These are phyloP conservation scores for Gossypium davidsonii DNA, from an alignment of 441 rosid genomes.

Conservation along the genomic window DNA sequence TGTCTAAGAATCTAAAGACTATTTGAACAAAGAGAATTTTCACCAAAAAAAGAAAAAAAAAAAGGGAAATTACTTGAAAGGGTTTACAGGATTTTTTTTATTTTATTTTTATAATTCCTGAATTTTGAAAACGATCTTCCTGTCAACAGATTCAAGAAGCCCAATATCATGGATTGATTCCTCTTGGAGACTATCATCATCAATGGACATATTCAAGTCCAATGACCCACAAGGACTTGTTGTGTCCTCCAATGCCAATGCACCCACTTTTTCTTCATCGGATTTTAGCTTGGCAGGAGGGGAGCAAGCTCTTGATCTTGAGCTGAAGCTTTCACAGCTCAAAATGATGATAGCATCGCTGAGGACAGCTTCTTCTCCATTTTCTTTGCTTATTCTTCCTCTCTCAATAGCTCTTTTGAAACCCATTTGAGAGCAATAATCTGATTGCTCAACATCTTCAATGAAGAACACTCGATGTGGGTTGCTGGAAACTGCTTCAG, in stretches of 20 bases:
- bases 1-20: background rate
- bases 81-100: conserved; percentile 15
- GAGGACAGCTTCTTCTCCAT: conserved; percentile 38
- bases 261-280: conserved; percentile 18
- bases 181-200: conserved; percentile 24
- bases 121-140: conserved; percentile 36
- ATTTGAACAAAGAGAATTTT: background rate
- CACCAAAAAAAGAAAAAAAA: background rate
- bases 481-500: conserved; percentile 39
- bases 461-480: conserved; percentile 56
- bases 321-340: conserved; percentile 56
- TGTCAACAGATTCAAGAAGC: conserved; percentile 54
- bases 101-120: conserved; percentile 25
- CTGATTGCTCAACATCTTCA: conserved; percentile 57
- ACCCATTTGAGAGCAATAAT: conserved; percentile 44
- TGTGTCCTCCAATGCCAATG: conserved; percentile 29
- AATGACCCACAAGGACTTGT: conserved; percentile 37
- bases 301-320: conserved; percentile 62
- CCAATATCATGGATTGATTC: conserved; percentile 39
- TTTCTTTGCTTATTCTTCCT: conserved; percentile 34
- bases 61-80: conserved; percentile 10
- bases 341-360: conserved; percentile 52
- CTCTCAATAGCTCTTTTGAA: conserved; percentile 70
- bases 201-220: conserved; percentile 55
- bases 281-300: conserved; percentile 28